These are phyloP conservation scores for Neocatenulostroma microsporum DNA, from an alignment of 2,329 filamentous ascomycete species.

Conservation along the genomic window DNA sequence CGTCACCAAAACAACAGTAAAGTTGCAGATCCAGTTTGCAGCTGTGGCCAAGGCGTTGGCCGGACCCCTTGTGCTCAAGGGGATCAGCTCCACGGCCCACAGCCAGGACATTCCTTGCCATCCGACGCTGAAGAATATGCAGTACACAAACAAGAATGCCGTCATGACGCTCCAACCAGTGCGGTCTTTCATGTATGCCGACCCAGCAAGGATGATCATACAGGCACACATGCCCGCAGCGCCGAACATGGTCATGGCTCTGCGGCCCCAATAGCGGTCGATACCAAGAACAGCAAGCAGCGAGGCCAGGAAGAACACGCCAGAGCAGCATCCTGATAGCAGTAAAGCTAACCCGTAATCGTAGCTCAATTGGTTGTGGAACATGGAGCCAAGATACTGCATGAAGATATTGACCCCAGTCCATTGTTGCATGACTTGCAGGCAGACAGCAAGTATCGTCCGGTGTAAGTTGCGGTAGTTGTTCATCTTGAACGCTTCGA, in stretches of 20 bases:
- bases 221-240: conserved; percentile 47
- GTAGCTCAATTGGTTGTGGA: conserved; percentile 30
- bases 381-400: conserved; percentile 38
- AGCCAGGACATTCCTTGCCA: conserved; percentile 58
- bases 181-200: conserved; percentile 30
- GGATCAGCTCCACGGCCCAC: conserved; percentile 55
- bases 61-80: conserved; percentile 52
- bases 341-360: conserved; percentile 24
- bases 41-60: conserved; percentile 58
- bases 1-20: conserved; percentile 55
- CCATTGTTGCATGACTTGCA: conserved; percentile 30
- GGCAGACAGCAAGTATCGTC: conserved; percentile 23
- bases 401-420: conserved; percentile 32
- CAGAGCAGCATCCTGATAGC: conserved; percentile 27
- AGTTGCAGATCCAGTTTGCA: conserved; percentile 48
- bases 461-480: conserved; percentile 29
- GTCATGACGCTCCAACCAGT: conserved; percentile 37
- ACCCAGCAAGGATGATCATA: conserved; percentile 53
- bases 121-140: conserved; percentile 49
- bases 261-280: conserved; percentile 28
- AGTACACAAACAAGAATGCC: conserved; percentile 54
- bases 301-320: conserved; percentile 46
- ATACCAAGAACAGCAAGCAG: conserved; percentile 41
- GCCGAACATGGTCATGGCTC: conserved; percentile 28
- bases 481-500: conserved; percentile 23